Evolutionary conservation across 345 rosid species (phyloP), one percentile per base, ranked within the genome.

Genomic region (Syzygium oleosum): DNA sequence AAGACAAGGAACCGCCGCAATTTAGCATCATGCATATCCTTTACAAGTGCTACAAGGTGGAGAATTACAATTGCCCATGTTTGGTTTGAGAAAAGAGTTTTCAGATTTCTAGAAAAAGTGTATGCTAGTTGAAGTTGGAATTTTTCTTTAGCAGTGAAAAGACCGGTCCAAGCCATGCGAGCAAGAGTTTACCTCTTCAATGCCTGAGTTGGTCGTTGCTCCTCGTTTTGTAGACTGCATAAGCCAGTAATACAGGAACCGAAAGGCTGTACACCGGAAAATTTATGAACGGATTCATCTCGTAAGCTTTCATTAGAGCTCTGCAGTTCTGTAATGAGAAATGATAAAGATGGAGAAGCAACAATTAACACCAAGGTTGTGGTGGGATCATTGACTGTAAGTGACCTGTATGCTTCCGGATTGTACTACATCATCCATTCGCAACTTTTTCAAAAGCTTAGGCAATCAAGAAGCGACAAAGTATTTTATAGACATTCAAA

Each of bases 251-350:
- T 55, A 93, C 59, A 49, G 99, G 99, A 88, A 96, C 89, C 22
- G 87, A 92, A 78, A 96, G 86, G 91, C 96, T 79, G 87, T 96
- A 98, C 49, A 89, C 96, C 7, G 96, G 98, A 91, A 95, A 97
- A 91, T 96, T 95, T 86, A 94, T 65, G 52, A 95, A 80, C 0
- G 93, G 95, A 65, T 96, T 98, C 99, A 98, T 96, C 93, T 96
- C 98, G 77, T 94, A 98, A 43, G 98, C 99, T 91, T 93, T 94
- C 89, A 91, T 90, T 43, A 96, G 90, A 87, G 89, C 92, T 89
- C 96, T 91, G 92, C 99, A 96, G 85, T 89, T 94, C 99, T 98
- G 96, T 53, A 43, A n/a, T 13, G 17, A 49, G 38, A 65, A 87
- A 59, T 7, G 73, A 51, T 86, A 89, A 61, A 17, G 23, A 84